A percentile compares a stretch with the other conserved stretches of the same genome.
These are phyloP conservation scores for Tagetes erecta DNA, from an alignment of 129 eudicot genomes.

Conservation along the genomic window DNA sequence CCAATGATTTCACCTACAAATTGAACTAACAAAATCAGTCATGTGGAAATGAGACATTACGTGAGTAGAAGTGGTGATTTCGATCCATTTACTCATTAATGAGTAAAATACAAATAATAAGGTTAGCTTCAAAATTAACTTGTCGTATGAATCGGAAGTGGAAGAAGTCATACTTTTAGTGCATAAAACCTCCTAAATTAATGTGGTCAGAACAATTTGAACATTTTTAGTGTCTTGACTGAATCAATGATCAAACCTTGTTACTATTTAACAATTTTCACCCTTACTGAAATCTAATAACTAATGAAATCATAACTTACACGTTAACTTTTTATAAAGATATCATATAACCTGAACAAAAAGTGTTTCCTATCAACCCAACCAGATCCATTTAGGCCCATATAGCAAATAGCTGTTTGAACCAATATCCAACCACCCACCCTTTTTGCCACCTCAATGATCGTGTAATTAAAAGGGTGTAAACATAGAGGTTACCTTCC, in stretches of 20 bases:
- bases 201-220: background rate
- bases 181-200: background rate
- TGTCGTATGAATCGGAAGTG: background rate
- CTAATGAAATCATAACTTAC: background rate
- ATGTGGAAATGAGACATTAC: background rate
- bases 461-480: background rate
- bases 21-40: slow-evolving; percentile 7
- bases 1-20: slow-evolving; percentile 68
- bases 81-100: background rate
- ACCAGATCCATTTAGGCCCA: background rate
- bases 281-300: background rate
- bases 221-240: background rate
- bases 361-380: background rate
- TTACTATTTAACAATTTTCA: background rate
- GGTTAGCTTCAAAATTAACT: background rate
- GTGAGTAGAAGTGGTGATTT: background rate
- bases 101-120: background rate
- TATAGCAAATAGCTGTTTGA: background rate
- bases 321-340: background rate
- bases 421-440: background rate
- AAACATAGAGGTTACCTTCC: slow-evolving; percentile 54
- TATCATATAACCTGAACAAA: background rate
- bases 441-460: background rate
- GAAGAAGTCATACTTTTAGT: background rate
- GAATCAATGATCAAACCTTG: background rate